A percentile compares a stretch with the other conserved stretches of the same genome.
Conservation (phyloP, 129 eudicot genomes). For the Rutidosis leptorrhynchoides region DNA sequence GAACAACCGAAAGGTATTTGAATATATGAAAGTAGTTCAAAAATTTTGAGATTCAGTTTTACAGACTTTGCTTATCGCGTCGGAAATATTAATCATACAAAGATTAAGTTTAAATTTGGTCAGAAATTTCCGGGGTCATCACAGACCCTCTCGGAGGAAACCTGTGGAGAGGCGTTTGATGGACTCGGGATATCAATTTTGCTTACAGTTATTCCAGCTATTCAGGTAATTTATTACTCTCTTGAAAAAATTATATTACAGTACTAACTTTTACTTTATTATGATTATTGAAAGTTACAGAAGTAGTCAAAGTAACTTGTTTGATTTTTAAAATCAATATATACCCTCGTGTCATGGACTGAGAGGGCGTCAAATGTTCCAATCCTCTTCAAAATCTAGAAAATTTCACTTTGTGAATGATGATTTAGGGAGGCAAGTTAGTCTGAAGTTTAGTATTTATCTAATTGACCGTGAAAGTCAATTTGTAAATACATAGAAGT, state of each 20-base stretch:
- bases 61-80: too few relatives aligned
- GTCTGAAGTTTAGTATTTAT: slow-evolving; percentile 6
- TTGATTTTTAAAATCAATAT: background rate
- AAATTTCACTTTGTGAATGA: background rate
- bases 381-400: background rate
- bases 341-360: background rate
- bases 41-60: too few relatives aligned
- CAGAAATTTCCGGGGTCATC: too few relatives aligned
- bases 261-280: too few relatives aligned
- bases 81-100: too few relatives aligned
- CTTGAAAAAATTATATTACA: too few relatives aligned
- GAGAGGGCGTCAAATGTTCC: background rate
- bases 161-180: slow-evolving; percentile 85
- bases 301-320: background rate
- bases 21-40: too few relatives aligned
- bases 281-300: too few relatives aligned
- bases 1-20: too few relatives aligned
- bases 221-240: slow-evolving; percentile 55
- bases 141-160: slow-evolving; percentile 71
- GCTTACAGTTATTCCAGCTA: slow-evolving; percentile 87
- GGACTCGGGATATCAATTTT: slow-evolving; percentile 96
- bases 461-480: background rate
- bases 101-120: too few relatives aligned
- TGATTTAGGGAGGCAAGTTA: background rate
- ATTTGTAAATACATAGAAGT: background rate